Percentiles rank a stretch among this genome's conserved stretches.
These are phyloP conservation scores for Aureobasidium musti DNA, from an alignment of 2,329 filamentous ascomycete genomes.

Conservation along the genomic window DNA sequence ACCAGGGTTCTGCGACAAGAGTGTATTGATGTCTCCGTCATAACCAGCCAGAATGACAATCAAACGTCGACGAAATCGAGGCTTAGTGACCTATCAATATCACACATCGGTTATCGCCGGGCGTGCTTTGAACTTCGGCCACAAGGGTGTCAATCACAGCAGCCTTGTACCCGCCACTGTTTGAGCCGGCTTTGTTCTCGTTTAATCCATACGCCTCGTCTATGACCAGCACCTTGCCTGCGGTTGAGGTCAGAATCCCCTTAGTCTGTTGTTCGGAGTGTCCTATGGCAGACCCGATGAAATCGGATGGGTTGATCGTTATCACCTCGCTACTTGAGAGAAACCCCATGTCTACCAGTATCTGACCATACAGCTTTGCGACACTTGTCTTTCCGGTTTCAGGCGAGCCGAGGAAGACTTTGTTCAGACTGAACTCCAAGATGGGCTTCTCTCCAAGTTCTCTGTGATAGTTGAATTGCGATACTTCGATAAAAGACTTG, in stretches of 20 bases:
- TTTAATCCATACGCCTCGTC: neutral
- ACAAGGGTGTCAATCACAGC: too few relatives aligned
- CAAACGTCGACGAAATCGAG: too few relatives aligned
- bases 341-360: slow-evolving; percentile 48
- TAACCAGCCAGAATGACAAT: too few relatives aligned
- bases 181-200: too few relatives aligned
- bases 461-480: neutral
- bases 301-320: neutral
- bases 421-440: neutral
- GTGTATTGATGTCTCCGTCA: too few relatives aligned
- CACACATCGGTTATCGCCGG: too few relatives aligned
- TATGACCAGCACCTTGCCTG: slow-evolving; percentile 10
- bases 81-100: too few relatives aligned
- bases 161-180: too few relatives aligned
- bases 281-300: neutral
- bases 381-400: slow-evolving; percentile 82
- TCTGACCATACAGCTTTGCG: slow-evolving; percentile 67
- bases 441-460: slow-evolving; percentile 6
- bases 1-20: too few relatives aligned
- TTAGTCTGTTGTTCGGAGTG: neutral
- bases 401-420: slow-evolving; percentile 68
- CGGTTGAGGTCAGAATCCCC: neutral
- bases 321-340: neutral
- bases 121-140: too few relatives aligned
- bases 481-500: neutral